A percentile compares a stretch with the other conserved stretches of the same genome.
These are phyloP conservation scores for Penicillium hordei DNA, from an alignment of 2,329 filamentous ascomycete species.

Conservation along the genomic window DNA sequence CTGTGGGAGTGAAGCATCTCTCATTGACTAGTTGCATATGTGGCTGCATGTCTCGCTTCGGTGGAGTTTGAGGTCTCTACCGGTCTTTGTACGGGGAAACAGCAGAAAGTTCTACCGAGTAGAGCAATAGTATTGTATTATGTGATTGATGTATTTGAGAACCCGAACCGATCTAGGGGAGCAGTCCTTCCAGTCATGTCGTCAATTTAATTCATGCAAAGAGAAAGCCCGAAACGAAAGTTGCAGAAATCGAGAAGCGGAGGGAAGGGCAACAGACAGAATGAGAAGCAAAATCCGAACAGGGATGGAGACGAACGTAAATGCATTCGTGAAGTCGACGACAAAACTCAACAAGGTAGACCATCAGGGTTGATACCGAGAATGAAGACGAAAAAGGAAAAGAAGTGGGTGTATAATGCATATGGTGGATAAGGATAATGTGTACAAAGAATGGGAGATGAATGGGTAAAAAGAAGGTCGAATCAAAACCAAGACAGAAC, in stretches of 20 bases:
- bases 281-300: neutral
- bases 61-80: neutral
- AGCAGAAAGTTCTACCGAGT: neutral
- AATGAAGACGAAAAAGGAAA: neutral
- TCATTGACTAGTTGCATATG: too few species aligned
- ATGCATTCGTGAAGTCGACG: neutral
- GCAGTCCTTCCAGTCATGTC: neutral
- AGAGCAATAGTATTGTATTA: neutral
- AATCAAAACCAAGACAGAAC: neutral
- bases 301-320: neutral
- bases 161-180: neutral
- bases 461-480: neutral
- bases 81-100: neutral
- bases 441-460: constrained; percentile 24
- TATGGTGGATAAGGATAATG: constrained; percentile 19
- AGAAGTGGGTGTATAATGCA: constrained; percentile 19
- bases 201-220: constrained; percentile 3
- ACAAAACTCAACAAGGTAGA: neutral
- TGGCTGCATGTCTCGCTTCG: neutral
- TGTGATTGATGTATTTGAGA: neutral
- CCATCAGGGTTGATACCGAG: neutral
- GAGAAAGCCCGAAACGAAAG: constrained; percentile 7
- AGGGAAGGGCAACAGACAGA: neutral
- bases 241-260: neutral
- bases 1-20: too few species aligned